phyloP scores from a whole-genome alignment of 2,329 filamentous ascomycete genomes.

The Colletotrichum sidae region DNA sequence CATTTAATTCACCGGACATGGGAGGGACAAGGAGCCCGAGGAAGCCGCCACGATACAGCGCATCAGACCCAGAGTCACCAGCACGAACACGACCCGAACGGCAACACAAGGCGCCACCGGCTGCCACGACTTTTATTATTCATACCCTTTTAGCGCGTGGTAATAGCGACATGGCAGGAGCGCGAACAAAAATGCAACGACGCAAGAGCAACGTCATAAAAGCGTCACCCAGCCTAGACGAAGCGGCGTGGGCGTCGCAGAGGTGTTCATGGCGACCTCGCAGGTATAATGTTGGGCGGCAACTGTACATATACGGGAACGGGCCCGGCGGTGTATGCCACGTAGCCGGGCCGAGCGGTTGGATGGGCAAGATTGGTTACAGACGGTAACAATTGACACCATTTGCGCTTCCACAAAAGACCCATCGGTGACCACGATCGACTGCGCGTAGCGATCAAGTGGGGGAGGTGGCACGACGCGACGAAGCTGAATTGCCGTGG shows the following conservation, averaged over 20 bases:
- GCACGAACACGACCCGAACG: constrained; percentile 23
- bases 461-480: constrained; percentile 5
- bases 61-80: constrained; percentile 10
- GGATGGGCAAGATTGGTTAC: constrained; percentile 20
- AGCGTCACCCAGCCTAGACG: constrained; percentile 1
- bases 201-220: neutral
- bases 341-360: neutral
- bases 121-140: constrained; percentile 25
- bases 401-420: constrained; percentile 6
- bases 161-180: neutral
- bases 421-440: constrained; percentile 9
- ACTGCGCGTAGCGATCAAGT: constrained; percentile 9
- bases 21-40: constrained; percentile 9
- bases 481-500: constrained; percentile 15
- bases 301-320: constrained; percentile 30
- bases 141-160: neutral
- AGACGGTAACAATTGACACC: constrained; percentile 15
- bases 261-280: neutral
- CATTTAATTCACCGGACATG: constrained; percentile 21
- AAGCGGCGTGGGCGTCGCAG: neutral
- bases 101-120: constrained; percentile 9
- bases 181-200: neutral
- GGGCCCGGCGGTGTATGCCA: constrained; percentile 1
- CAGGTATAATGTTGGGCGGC: constrained; percentile 15
- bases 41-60: constrained; percentile 17